Conservation (phyloP, 768 basidiomycete species). For the Inosperma sp. region DNA sequence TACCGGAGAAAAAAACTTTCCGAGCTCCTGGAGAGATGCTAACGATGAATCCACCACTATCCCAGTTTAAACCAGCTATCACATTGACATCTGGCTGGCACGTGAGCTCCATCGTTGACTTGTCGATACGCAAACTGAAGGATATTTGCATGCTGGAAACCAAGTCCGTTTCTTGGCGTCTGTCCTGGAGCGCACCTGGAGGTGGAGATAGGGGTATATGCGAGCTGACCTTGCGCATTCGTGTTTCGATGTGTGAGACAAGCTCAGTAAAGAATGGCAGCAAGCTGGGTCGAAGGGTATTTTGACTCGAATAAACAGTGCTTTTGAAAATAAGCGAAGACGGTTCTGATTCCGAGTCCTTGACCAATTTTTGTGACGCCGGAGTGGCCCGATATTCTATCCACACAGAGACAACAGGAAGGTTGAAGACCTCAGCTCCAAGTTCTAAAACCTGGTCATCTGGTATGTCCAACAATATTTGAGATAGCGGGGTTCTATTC, state of each 20-base stretch:
- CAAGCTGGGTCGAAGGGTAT: slow-evolving; percentile 74
- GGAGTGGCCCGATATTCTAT: slow-evolving; percentile 69
- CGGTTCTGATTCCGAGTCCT: slow-evolving; percentile 36
- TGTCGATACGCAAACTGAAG: slow-evolving; percentile 88
- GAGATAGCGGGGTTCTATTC: slow-evolving; percentile 32
- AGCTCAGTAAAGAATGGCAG: slow-evolving; percentile 83
- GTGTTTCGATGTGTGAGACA: slow-evolving; percentile 61
- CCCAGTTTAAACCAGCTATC: slow-evolving; percentile 85
- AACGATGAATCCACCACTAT: slow-evolving; percentile 87
- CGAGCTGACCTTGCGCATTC: slow-evolving; percentile 54
- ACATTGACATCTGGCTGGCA: slow-evolving; percentile 93
- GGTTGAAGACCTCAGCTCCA: slow-evolving; percentile 61
- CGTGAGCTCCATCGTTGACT: slow-evolving; percentile 79
- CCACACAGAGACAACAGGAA: slow-evolving; percentile 80
- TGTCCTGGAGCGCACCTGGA: slow-evolving; percentile 17
- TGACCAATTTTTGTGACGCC: slow-evolving; percentile 35
- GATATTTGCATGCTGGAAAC: slow-evolving; percentile 63
- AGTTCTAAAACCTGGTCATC: slow-evolving; percentile 51
- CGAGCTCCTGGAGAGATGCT: slow-evolving; percentile 70
- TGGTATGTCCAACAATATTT: slow-evolving; percentile 36
- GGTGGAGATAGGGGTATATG: slow-evolving; percentile 18
- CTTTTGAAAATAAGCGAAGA: slow-evolving; percentile 76
- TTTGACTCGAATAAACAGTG: slow-evolving; percentile 86
- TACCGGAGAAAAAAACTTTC: slow-evolving; percentile 70
- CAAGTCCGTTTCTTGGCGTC: slow-evolving; percentile 19